phyloP scores from a whole-genome alignment of 768 basidiomycete genomes.

The Candolleomyces aberdarensis region DNA sequence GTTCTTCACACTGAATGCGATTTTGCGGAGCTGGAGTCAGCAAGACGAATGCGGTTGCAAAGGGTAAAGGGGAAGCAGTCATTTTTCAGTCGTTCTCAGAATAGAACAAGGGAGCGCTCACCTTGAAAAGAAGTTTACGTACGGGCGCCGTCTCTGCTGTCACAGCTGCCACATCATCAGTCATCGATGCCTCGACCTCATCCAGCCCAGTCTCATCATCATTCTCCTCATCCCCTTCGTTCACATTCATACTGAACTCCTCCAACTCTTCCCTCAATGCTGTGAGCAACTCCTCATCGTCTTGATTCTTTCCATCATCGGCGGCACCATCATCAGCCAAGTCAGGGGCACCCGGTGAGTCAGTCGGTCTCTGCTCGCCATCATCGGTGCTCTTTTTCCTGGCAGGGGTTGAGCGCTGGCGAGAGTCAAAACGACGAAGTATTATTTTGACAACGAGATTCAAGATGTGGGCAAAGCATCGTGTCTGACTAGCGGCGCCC shows the following conservation, averaged over 20 bases:
- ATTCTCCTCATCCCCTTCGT: neutral
- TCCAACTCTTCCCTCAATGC: conserved; percentile 5
- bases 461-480: conserved; percentile 38
- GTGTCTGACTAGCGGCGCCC: conserved; percentile 19
- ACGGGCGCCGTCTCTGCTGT: neutral
- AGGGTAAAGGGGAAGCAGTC: no score
- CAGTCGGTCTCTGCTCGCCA: neutral
- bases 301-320: conserved; percentile 13
- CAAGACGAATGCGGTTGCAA: no score
- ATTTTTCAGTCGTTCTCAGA: neutral
- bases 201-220: neutral
- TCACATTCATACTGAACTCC: neutral
- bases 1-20: neutral
- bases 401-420: conserved; percentile 4
- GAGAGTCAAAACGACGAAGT: conserved; percentile 30
- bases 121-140: neutral
- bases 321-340: conserved; percentile 16
- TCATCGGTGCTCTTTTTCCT: neutral
- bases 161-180: neutral
- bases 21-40: neutral
- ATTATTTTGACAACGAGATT: conserved; percentile 33
- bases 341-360: conserved; percentile 5
- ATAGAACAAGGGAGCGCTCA: neutral
- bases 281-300: conserved; percentile 11
- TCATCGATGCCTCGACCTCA: neutral